Conservation (phyloP, 2,329 filamentous ascomycete species). For the Conoideocrella luteorostrata region DNA sequence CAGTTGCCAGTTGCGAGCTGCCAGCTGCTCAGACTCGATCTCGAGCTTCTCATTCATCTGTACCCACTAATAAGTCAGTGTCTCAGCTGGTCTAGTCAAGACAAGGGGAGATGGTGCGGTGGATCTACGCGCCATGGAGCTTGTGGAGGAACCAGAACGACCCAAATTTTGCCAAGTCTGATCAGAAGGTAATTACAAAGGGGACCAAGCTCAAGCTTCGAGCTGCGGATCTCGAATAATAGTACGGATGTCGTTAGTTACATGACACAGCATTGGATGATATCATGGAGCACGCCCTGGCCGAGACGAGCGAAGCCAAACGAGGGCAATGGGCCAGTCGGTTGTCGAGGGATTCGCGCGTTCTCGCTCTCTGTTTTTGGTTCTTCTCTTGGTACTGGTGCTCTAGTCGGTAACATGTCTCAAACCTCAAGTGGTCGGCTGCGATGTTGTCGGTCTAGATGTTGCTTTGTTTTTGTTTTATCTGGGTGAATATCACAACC, state of each 20-base stretch:
- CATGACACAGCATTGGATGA: too few relatives aligned
- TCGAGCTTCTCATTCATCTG: conserved; percentile 7
- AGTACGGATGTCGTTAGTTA: too few relatives aligned
- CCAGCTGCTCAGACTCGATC: conserved; percentile 11
- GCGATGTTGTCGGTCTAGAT: not conserved
- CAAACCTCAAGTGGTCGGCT: not conserved
- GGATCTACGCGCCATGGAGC: not conserved
- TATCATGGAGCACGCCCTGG: too few relatives aligned
- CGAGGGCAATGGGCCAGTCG: too few relatives aligned
- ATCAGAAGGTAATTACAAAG: too few relatives aligned
- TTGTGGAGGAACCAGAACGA: not conserved
- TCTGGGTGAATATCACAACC: not conserved
- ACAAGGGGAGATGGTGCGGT: conserved; percentile 1
- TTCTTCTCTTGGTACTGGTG: too few relatives aligned
- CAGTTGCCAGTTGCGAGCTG: conserved; percentile 10
- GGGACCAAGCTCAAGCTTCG: too few relatives aligned
- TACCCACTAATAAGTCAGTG: conserved; percentile 21
- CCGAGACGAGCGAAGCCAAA: too few relatives aligned
- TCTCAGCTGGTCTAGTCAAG: conserved; percentile 17
- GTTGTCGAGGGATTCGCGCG: not conserved
- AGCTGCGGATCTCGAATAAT: too few relatives aligned
- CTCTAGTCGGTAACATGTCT: too few relatives aligned
- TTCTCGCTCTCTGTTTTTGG: not conserved
- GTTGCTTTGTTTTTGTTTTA: not conserved
- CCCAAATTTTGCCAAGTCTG: not conserved